Evolutionary conservation across 2,329 filamentous ascomycete species (phyloP), one percentile per base, ranked within the genome.

Genomic region (Xylariaceae sp.): DNA sequence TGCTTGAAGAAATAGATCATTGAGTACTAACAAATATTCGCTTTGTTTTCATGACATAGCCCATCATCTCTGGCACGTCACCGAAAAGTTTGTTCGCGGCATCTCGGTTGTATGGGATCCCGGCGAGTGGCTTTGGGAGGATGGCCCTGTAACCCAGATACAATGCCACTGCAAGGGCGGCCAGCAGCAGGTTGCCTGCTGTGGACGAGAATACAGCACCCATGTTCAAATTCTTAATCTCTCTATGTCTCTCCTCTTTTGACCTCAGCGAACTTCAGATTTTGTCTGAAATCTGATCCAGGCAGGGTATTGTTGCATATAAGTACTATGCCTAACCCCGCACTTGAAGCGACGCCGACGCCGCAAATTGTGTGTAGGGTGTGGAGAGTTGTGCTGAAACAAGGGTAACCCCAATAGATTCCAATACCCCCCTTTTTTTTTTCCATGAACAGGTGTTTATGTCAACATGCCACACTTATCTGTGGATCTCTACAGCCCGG

Each of bases 61-160:
- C 53, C 42, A 71, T 55, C 50, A 71, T 63, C 36, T 67, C 67
- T 1, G 68, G 67, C 2, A 70, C 49, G 48, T 76, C 72, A 5
- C 73, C 73, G 11, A 74, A 55, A 0, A 74, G 22, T 23, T 55
- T 59, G 1, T 47, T 51, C 2, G 62, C 58, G 0, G 71, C 62
- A 16, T 59, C 53, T 11, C 49, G 52, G 48, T 73, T 70, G 63
- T 73, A 70, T 2, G 74, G 71, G 35, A 77, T 75, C 5, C 67
- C 67, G 3, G 68, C 57, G 4, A 76, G 61, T 2, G 73, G 72
- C 38, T 64, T 68, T 1, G 71, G 73, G 0, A 74, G 56, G 6
- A 61, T 47, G 6, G 46, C 43, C 14, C 52, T 47, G 40, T 55
- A 57, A 5, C 37, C 48, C 3, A 52, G 2, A 36, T 52, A 58